A percentile compares a stretch with the other conserved stretches of the same genome.
Evolutionary conservation across 192 early-diverging fungal species (phyloP).

Genomic region (Linnemannia schmuckeri): DNA sequence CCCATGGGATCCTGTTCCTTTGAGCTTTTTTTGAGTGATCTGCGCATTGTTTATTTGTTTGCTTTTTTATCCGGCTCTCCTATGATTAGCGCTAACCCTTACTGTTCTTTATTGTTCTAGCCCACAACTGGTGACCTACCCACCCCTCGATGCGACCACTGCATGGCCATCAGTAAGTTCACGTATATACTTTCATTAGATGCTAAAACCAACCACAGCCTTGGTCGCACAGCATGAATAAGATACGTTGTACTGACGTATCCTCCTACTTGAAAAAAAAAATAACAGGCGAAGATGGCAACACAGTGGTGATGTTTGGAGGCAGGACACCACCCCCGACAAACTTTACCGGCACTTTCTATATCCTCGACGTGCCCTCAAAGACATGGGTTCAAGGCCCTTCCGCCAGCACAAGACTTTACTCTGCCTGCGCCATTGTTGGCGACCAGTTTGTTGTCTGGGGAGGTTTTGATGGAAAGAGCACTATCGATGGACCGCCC

Average conservation of each 20-base stretch:
- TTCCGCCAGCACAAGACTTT: neutral
- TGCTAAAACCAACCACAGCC: neutral
- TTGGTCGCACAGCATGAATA: neutral
- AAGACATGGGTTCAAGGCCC: conserved; percentile 7
- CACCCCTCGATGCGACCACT: neutral
- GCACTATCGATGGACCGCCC: neutral
- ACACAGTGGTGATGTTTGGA: conserved; percentile 10
- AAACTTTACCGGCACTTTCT: neutral
- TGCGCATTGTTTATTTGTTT: neutral
- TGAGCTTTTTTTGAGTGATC: neutral
- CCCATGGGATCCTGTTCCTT: neutral
- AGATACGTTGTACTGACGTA: neutral
- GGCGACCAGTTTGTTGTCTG: conserved; percentile 15
- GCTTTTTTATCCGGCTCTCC: neutral
- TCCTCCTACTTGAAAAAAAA: neutral
- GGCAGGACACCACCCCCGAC: conserved; percentile 5
- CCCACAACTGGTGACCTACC: neutral
- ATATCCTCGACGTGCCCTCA: neutral
- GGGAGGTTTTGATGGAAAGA: conserved; percentile 8
- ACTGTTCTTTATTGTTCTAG: neutral
- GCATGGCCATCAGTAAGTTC: conserved; percentile 9
- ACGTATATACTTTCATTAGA: neutral
- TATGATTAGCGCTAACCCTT: neutral
- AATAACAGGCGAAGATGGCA: conserved; percentile 11
- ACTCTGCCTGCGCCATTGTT: neutral